These are phyloP conservation scores for Boletus huronensis DNA, from an alignment of 768 basidiomycete species.

Conservation along the genomic window DNA sequence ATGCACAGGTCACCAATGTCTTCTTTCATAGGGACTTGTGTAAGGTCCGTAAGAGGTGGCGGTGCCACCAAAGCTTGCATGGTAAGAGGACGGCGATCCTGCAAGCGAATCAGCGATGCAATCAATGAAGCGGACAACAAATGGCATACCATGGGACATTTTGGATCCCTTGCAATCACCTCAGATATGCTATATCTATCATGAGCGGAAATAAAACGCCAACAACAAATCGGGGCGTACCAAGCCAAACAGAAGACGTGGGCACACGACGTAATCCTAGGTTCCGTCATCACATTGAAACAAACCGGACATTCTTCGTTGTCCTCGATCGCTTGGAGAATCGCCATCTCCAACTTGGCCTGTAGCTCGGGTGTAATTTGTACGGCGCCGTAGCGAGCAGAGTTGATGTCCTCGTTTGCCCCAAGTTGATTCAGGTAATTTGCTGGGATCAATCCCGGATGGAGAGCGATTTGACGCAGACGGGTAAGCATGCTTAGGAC, in stretches of 20 bases:
- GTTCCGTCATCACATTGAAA: constrained; percentile 54
- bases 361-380: constrained; percentile 53
- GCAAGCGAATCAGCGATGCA: constrained; percentile 1
- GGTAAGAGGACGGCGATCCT: constrained; percentile 70
- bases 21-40: constrained; percentile 49
- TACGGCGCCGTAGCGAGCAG: constrained; percentile 21
- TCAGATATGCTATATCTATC: constrained; percentile 54
- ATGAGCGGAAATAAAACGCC: neutral
- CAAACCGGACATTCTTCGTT: constrained; percentile 83
- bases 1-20: constrained; percentile 42
- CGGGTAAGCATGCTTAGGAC: constrained; percentile 83
- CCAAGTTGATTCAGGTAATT: constrained; percentile 67
- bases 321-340: constrained; percentile 72
- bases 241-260: constrained; percentile 73
- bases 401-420: constrained; percentile 25
- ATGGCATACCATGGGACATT: constrained; percentile 70
- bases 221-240: constrained; percentile 33
- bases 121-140: neutral
- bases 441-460: constrained; percentile 69
- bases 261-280: constrained; percentile 69
- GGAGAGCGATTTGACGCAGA: constrained; percentile 76
- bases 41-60: constrained; percentile 62
- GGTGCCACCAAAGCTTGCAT: constrained; percentile 59
- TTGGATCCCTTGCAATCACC: constrained; percentile 64
- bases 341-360: constrained; percentile 49